A percentile compares a stretch with the other conserved stretches of the same genome.
These are phyloP conservation scores for Nemophila menziesii DNA, from an alignment of 257 asterid species.

Conservation along the genomic window DNA sequence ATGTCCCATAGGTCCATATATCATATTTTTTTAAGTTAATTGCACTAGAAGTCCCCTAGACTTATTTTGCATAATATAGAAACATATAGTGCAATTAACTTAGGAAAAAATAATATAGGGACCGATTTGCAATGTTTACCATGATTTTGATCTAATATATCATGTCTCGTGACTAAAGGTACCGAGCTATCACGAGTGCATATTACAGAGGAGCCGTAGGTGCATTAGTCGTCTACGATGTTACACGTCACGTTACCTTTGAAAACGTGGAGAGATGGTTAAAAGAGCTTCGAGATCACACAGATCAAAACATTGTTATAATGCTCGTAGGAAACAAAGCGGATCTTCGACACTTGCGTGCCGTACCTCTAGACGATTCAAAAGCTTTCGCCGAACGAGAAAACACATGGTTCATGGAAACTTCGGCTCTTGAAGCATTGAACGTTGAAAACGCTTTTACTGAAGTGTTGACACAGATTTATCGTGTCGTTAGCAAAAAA, in stretches of 20 bases:
- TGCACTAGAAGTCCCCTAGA: no score
- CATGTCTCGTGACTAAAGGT: constrained; percentile 29
- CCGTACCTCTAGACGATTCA: constrained; percentile 46
- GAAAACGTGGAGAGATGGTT: constrained; percentile 77
- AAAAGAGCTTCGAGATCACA: constrained; percentile 78
- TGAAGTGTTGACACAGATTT: constrained; percentile 63
- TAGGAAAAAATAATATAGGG: no score
- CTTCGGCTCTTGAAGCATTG: constrained; percentile 66
- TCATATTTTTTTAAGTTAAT: no score
- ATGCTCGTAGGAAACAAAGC: constrained; percentile 87
- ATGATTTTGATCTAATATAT: background rate
- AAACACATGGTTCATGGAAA: constrained; percentile 65
- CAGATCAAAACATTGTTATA: constrained; percentile 59
- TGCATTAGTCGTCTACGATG: constrained; percentile 65
- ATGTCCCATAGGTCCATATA: no score
- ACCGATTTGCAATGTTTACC: no score
- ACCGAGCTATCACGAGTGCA: constrained; percentile 83
- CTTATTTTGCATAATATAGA: no score
- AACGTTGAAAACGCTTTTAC: constrained; percentile 74
- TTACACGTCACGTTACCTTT: constrained; percentile 62
- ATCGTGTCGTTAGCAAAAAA: constrained; percentile 52
- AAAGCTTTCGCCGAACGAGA: constrained; percentile 55
- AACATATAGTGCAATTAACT: no score
- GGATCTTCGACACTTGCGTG: constrained; percentile 71
- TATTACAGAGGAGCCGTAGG: constrained; percentile 85